phyloP scores from a whole-genome alignment of 768 basidiomycete species.

The Neoboletus magnificus region DNA sequence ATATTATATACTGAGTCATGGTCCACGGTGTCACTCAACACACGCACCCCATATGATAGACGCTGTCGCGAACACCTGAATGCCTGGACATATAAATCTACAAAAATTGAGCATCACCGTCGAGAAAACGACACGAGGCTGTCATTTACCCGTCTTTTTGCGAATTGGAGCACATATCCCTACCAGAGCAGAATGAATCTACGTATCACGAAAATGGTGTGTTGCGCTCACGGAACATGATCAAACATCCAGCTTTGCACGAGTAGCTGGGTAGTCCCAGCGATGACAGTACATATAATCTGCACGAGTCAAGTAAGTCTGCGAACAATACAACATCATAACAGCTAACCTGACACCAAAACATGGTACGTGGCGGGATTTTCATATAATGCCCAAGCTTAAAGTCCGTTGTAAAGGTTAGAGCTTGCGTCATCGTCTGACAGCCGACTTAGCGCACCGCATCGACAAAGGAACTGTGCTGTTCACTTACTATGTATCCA shows the following conservation, averaged over 20 bases:
- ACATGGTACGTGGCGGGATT: slow-evolving; percentile 71
- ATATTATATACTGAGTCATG: slow-evolving; percentile 12
- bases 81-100: slow-evolving; percentile 49
- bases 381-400: slow-evolving; percentile 70
- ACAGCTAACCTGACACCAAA: slow-evolving; percentile 54
- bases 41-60: slow-evolving; percentile 49
- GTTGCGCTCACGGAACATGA: slow-evolving; percentile 46
- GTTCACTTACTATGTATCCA: slow-evolving; percentile 55
- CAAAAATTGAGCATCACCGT: background rate
- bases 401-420: slow-evolving; percentile 70
- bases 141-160: slow-evolving; percentile 39
- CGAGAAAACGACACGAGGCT: background rate
- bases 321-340: background rate
- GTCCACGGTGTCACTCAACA: background rate
- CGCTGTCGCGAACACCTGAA: slow-evolving; percentile 52
- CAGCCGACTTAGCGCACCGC: background rate
- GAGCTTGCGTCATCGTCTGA: slow-evolving; percentile 41
- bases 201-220: background rate
- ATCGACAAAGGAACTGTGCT: background rate
- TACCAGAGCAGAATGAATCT: slow-evolving; percentile 14
- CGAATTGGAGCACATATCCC: slow-evolving; percentile 43
- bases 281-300: slow-evolving; percentile 61
- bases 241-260: slow-evolving; percentile 74
- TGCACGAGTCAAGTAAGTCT: slow-evolving; percentile 23
- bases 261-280: slow-evolving; percentile 69